These are phyloP conservation scores for Acidomyces sp. DNA, from an alignment of 495 filamentous ascomycete genomes.

Conservation along the genomic window DNA sequence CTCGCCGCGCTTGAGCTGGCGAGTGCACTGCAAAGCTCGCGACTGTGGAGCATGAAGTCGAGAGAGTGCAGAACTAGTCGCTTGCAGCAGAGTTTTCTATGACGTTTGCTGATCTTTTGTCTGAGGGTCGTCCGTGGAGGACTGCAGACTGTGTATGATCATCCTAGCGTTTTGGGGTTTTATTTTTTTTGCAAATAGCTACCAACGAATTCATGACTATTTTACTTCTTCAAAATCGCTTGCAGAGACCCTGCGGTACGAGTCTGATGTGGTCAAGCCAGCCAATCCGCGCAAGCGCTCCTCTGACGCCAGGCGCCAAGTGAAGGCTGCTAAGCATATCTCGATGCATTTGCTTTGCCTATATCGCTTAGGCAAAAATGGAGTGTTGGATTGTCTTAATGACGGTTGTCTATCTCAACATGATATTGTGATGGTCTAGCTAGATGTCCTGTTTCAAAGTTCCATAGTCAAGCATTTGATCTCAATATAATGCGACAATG, in stretches of 20 bases:
- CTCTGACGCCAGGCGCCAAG: slow-evolving; percentile 1
- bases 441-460: too few relatives aligned
- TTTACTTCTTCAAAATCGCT: neutral
- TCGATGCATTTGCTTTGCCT: neutral
- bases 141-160: neutral
- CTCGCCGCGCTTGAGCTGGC: slow-evolving; percentile 1
- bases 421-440: too few relatives aligned
- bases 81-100: neutral
- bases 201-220: slow-evolving; percentile 6
- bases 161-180: neutral
- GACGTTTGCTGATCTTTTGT: too few relatives aligned
- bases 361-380: too few relatives aligned
- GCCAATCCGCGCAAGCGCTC: neutral
- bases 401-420: too few relatives aligned
- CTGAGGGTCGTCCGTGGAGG: too few relatives aligned
- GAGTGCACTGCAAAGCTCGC: too few relatives aligned
- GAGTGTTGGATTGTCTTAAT: too few relatives aligned
- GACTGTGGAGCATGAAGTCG: too few relatives aligned
- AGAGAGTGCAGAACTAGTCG: neutral
- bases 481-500: too few relatives aligned
- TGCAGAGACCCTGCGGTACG: neutral
- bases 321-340: neutral
- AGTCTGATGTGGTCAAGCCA: slow-evolving; percentile 2
- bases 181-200: slow-evolving; percentile 3
- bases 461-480: too few relatives aligned